Evolutionary conservation across 1,139 yeast genomes (phyloP).

Genomic region (Yarrowia galli): DNA sequence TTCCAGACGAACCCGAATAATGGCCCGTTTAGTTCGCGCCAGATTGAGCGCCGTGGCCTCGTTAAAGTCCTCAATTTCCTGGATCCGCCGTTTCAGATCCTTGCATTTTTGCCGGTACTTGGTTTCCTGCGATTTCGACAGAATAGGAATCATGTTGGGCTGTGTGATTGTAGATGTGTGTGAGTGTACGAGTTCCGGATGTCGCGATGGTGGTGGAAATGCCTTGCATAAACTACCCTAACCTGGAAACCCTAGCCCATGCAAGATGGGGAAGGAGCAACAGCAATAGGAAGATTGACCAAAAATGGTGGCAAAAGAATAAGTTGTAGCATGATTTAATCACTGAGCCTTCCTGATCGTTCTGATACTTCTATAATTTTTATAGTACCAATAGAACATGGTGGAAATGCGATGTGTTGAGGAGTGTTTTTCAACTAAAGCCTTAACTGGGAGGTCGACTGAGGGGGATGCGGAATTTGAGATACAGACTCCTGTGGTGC

Average conservation of each 20-base stretch:
- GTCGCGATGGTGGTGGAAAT: slow-evolving; percentile 28
- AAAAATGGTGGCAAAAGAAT: too few relatives aligned
- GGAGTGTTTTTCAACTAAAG: too few relatives aligned
- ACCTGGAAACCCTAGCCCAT: neutral
- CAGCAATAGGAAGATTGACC: too few relatives aligned
- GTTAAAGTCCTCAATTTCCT: slow-evolving; percentile 79
- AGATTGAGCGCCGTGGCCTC: slow-evolving; percentile 80
- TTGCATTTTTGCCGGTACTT: slow-evolving; percentile 66
- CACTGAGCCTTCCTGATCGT: too few relatives aligned
- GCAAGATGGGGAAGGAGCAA: too few relatives aligned
- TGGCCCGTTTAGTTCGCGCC: slow-evolving; percentile 76
- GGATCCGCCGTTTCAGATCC: slow-evolving; percentile 74
- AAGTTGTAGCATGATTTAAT: too few relatives aligned
- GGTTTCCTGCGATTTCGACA: slow-evolving; percentile 45
- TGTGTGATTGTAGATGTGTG: neutral
- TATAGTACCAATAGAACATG: too few relatives aligned
- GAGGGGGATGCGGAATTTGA: too few relatives aligned
- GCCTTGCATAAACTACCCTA: slow-evolving; percentile 24
- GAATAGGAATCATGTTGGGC: slow-evolving; percentile 20
- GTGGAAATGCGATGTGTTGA: too few relatives aligned
- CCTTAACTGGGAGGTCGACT: too few relatives aligned
- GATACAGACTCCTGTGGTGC: too few relatives aligned
- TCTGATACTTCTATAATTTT: too few relatives aligned
- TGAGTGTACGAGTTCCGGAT: neutral
- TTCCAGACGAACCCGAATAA: slow-evolving; percentile 82